Evolutionary conservation across 2,329 filamentous ascomycete genomes (phyloP), one percentile per base, ranked within the genome.

Genomic region (Cladophialophora psammophila): DNA sequence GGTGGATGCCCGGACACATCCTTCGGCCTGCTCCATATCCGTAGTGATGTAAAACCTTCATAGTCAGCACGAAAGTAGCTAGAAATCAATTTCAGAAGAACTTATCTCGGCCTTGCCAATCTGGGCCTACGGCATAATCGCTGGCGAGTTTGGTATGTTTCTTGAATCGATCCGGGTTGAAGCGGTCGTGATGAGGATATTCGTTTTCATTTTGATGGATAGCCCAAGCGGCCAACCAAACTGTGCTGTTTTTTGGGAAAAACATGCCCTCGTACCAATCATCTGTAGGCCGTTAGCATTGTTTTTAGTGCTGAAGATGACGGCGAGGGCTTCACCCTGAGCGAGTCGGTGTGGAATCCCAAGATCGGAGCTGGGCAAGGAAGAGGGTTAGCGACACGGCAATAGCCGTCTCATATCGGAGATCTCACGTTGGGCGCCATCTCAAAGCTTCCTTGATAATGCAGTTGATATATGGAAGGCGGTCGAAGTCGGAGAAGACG

Each of bases 271-370:
- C 82, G 54, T 80, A 78, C 71, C 83, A 86, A 8, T 75, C 72
- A 64, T 86, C 83, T 69, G 35, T 9, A 54, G 12, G 20, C 18
- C 2, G 59, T 50, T 3, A 13, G 38, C 15, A 45, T 54, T 48
- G 18, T 5, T 20, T 10, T 38, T 5, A 2, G 3, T 9, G 1
- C 15, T n/a, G n/a, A n/a, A n/a, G 38, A 15, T 63, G 9, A 32
- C 9, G 34, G 5, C 12, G 8, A 9, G 50, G 12, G 18, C 8
- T 32, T 45, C 6, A 59, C 85, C 83, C 42, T 80, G 77, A 0
- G 80, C 81, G 0, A 79, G 77, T 2, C 82, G 81, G 63, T 86
- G 84, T 0, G 84, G 84, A 1, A 81, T 79, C 0, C 80, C 82
- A 0, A 82, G 73, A 31, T 66, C 64, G 13, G 64, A 66, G 10